These are phyloP conservation scores for Diaporthe caulivora DNA, from an alignment of 2,329 filamentous ascomycete species.

Conservation along the genomic window DNA sequence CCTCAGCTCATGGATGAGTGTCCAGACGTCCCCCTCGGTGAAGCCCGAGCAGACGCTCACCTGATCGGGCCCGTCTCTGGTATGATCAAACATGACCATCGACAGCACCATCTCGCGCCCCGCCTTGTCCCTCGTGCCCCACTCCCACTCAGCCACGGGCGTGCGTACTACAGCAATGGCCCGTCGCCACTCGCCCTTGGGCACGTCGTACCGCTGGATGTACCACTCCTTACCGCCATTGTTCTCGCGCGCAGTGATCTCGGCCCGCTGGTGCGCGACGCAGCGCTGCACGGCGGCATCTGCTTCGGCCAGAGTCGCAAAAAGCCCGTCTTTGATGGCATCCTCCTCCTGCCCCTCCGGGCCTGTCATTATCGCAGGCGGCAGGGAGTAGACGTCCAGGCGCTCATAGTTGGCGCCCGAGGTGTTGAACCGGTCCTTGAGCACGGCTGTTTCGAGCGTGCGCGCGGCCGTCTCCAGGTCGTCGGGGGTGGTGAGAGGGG, in stretches of 20 bases:
- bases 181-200: slow-evolving; percentile 4
- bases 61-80: slow-evolving; percentile 3
- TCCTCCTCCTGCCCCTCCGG: background rate
- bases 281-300: slow-evolving; percentile 15
- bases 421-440: slow-evolving; percentile 4
- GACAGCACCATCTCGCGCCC: slow-evolving; percentile 10
- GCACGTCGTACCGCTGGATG: slow-evolving; percentile 30
- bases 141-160: slow-evolving; percentile 23
- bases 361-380: background rate
- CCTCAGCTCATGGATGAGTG: slow-evolving; percentile 14
- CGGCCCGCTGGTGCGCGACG: slow-evolving; percentile 29
- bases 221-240: slow-evolving; percentile 22
- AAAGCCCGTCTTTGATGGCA: background rate
- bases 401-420: slow-evolving; percentile 20
- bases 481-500: slow-evolving; percentile 17
- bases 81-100: slow-evolving; percentile 20
- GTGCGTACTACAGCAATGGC: slow-evolving; percentile 19
- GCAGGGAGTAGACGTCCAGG: slow-evolving; percentile 33
- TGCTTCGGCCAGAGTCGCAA: slow-evolving; percentile 11
- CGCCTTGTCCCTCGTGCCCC: slow-evolving; percentile 2
- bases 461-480: slow-evolving; percentile 28
- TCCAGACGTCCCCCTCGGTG: background rate
- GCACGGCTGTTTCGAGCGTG: slow-evolving; percentile 30
- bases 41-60: slow-evolving; percentile 1
- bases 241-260: slow-evolving; percentile 24